Evolutionary conservation across 2,329 filamentous ascomycete species (phyloP).

Genomic region (Dactylellina sp.): DNA sequence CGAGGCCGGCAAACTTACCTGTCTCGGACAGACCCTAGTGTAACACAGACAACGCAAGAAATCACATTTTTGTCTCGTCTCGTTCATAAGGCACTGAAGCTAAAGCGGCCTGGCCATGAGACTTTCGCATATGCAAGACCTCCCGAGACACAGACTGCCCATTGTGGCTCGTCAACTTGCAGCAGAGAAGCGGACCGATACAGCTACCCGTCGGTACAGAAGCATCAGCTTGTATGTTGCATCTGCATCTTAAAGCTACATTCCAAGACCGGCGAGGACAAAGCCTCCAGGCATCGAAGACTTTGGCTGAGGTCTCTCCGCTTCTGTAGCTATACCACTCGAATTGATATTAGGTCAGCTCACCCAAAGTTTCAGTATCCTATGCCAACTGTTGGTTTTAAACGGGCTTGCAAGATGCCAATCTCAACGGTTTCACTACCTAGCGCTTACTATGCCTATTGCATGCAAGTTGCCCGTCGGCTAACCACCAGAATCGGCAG

Average conservation of each 20-base stretch:
- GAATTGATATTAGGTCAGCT: background rate
- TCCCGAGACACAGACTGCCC: background rate
- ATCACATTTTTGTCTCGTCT: background rate
- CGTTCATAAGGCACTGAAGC: no score
- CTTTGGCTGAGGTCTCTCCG: background rate
- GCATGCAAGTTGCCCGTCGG: constrained; percentile 37
- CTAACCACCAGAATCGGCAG: constrained; percentile 44
- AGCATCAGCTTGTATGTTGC: background rate
- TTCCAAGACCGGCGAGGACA: background rate
- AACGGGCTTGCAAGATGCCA: constrained; percentile 17
- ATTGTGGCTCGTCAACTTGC: background rate
- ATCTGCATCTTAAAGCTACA: background rate
- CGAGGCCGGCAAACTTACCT: constrained; percentile 31
- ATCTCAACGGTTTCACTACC: constrained; percentile 30
- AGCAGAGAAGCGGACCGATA: background rate
- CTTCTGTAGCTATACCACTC: background rate
- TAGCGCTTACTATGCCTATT: constrained; percentile 28
- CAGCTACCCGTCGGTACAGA: background rate
- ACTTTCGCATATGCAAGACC: no score
- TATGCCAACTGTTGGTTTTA: constrained; percentile 1
- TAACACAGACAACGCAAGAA: constrained; percentile 37
- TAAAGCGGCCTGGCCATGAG: no score
- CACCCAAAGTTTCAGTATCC: background rate
- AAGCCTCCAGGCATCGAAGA: background rate
- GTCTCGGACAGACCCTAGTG: constrained; percentile 20